A percentile compares a stretch with the other conserved stretches of the same genome.
phyloP scores from a whole-genome alignment of 768 basidiomycete genomes.

The Polyporus arcularius region DNA sequence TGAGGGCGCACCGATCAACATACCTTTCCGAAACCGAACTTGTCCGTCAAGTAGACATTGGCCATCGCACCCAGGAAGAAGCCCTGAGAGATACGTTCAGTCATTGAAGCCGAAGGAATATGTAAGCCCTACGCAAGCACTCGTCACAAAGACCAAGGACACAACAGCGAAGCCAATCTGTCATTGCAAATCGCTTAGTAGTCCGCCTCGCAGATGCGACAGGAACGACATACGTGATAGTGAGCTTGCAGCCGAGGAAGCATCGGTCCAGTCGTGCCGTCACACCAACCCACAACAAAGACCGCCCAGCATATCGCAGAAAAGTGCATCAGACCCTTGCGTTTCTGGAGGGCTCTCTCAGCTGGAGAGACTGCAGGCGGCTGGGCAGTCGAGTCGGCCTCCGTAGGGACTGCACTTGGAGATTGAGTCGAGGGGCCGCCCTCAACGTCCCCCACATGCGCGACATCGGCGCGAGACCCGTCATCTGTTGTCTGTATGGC shows the following conservation, averaged over 20 bases:
- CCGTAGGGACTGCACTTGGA: neutral
- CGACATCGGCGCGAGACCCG: too few relatives aligned
- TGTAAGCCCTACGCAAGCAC: constrained; percentile 31
- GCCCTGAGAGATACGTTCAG: constrained; percentile 33
- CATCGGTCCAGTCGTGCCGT: constrained; percentile 72
- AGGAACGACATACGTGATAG: constrained; percentile 39
- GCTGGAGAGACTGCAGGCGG: constrained; percentile 22
- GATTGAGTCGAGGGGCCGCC: too few relatives aligned
- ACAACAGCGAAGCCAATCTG: constrained; percentile 55
- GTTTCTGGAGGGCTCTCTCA: constrained; percentile 14
- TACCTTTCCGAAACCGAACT: constrained; percentile 52
- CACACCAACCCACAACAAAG: constrained; percentile 78
- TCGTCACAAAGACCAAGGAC: constrained; percentile 60
- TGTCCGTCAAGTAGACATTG: constrained; percentile 50
- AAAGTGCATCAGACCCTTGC: constrained; percentile 45
- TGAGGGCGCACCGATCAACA: neutral
- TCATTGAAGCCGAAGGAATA: too few relatives aligned
- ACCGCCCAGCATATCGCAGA: constrained; percentile 56
- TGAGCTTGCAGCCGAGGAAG: constrained; percentile 68
- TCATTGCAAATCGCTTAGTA: neutral
- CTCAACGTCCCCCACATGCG: too few relatives aligned
- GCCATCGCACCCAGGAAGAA: constrained; percentile 48
- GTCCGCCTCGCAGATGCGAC: neutral
- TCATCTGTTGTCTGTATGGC: too few relatives aligned
- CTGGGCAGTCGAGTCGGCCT: constrained; percentile 9